Conservation (phyloP, 768 basidiomycete genomes). For the Fomitopsis serialis region DNA sequence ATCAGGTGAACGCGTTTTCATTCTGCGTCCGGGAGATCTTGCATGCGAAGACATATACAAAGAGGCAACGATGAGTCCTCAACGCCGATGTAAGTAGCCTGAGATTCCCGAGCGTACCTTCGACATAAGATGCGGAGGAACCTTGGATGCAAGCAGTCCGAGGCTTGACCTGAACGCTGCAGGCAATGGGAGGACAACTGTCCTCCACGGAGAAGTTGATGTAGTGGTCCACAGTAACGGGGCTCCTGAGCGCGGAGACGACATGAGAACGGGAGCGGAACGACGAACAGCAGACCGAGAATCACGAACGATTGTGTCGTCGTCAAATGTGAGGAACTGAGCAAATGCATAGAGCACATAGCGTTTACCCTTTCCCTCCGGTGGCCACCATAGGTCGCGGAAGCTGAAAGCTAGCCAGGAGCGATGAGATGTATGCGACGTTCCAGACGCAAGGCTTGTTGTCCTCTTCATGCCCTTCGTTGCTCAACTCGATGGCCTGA, state of each 20-base stretch:
- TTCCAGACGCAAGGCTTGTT: constrained; percentile 63
- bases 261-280: constrained; percentile 42
- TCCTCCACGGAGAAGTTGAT: constrained; percentile 26
- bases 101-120: constrained; percentile 62
- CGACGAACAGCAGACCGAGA: constrained; percentile 51
- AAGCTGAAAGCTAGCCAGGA: constrained; percentile 87
- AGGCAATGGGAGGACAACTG: constrained; percentile 31
- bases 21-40: constrained; percentile 41
- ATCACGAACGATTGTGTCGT: constrained; percentile 36
- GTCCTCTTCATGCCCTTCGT: constrained; percentile 57
- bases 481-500: constrained; percentile 55
- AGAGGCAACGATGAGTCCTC: constrained; percentile 47
- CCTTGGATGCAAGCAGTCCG: constrained; percentile 19
- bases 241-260: constrained; percentile 32
- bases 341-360: constrained; percentile 69
- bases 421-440: constrained; percentile 72
- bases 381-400: constrained; percentile 36
- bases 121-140: constrained; percentile 50
- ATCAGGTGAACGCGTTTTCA: constrained; percentile 52
- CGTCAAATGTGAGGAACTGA: constrained; percentile 45
- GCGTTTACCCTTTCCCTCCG: constrained; percentile 47
- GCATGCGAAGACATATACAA: constrained; percentile 53
- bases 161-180: constrained; percentile 11
- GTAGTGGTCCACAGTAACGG: constrained; percentile 51
- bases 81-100: constrained; percentile 47